These are phyloP conservation scores for Lanmaoa rubissima DNA, from an alignment of 768 basidiomycete species.

Conservation along the genomic window DNA sequence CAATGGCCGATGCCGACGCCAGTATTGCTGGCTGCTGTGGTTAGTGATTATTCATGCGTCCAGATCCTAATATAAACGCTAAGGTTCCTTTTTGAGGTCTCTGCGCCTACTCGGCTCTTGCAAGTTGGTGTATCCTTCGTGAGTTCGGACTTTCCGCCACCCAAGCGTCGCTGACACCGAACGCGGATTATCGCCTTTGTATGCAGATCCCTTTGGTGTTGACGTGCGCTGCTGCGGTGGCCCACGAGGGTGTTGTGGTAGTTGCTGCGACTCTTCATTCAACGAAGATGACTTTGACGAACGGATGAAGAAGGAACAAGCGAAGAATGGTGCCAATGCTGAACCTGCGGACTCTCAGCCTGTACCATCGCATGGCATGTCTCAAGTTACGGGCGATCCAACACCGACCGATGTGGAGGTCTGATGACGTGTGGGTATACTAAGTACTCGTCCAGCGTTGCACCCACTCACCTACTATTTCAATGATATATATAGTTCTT, in stretches of 20 bases:
- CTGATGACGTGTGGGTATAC: not conserved
- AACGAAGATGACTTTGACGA: constrained; percentile 31
- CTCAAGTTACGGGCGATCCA: constrained; percentile 4
- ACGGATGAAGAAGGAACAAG: constrained; percentile 24
- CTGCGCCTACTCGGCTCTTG: constrained; percentile 11
- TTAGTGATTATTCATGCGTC: constrained; percentile 8
- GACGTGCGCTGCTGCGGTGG: constrained; percentile 26
- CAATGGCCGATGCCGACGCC: constrained; percentile 20
- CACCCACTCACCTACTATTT: not conserved
- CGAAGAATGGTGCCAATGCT: constrained; percentile 10
- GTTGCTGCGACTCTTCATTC: constrained; percentile 30
- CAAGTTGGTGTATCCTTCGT: constrained; percentile 28
- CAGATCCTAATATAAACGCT: not conserved
- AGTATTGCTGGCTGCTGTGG: constrained; percentile 21
- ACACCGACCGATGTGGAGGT: not conserved
- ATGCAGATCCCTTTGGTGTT: constrained; percentile 24
- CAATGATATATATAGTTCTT: not conserved
- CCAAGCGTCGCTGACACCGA: not conserved
- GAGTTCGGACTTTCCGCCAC: not conserved
- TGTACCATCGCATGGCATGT: constrained; percentile 20
- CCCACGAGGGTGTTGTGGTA: constrained; percentile 26
- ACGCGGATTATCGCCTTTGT: not conserved
- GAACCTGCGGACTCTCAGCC: constrained; percentile 24
- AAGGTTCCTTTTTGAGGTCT: constrained; percentile 11
- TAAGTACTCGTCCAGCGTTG: not conserved